Base-by-base conservation (phyloP, 1,139 yeast genomes). In the Candida buenavistaensis region DNA sequence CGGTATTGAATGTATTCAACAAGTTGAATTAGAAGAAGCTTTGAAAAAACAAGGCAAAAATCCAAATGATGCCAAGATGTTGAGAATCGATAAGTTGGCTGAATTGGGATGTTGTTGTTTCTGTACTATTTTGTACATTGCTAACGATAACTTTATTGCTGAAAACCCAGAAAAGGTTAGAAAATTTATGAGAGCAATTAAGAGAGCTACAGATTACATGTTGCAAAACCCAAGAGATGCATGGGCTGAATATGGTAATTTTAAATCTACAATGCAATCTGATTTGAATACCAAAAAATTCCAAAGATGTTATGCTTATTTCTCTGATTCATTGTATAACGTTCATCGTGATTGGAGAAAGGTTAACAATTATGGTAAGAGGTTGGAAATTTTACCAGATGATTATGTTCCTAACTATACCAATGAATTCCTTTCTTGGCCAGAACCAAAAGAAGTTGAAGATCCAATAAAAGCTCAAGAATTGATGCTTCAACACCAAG, bases 61-160 rank as follows among this genome's bases (percentile, higher is more conserved):
- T 26, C 57, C 60, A 26, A 51, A 57, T 24, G 79, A 72, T 32
- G 80, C 75, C 37, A 68, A 72, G 47, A 74, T 75, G 80, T 58
- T 75, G 48, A 65, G 80, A 55, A 75, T 75, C 46, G 81, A 75
- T 50, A 64, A 68, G 46, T 63, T 75, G 49, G 81, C 81, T 26
- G 76, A 75, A 46, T 62, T 75, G 43, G 80, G 80, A 9, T 75
- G 81, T 52, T 75, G 81, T 52, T 75, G 81, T 47, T 75, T 75
- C 71, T 75, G 80, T 48, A 71, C 80, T 27, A 70, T 75, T 43
- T 61, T 75, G 51, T 75, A 73, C 64, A 75, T 75, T 49, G 68
- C 67, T 47, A 75, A 75, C 50, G 81, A 75, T 48, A 55, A 63
- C 32, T 75, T 74, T 48, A 62, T 75, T 50, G 61, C 59, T n/a